Conservation (phyloP, 768 basidiomycete species). For the Scleroderma citrinum region DNA sequence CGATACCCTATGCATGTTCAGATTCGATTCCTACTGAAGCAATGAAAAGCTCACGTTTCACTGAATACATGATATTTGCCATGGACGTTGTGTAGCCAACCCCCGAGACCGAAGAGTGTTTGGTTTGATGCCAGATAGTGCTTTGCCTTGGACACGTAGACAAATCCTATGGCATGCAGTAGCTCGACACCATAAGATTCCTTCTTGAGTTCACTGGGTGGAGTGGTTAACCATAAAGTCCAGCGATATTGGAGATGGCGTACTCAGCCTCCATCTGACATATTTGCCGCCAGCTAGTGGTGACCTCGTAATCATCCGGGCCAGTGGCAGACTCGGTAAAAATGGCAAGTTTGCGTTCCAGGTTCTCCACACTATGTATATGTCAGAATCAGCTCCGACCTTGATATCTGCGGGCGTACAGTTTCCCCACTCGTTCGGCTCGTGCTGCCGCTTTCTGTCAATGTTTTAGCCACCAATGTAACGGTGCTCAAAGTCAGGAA, state of each 20-base stretch:
- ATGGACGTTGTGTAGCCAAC: conserved; percentile 90
- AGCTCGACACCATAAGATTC: conserved; percentile 88
- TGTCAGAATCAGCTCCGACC: not conserved
- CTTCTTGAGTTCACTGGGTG: conserved; percentile 63
- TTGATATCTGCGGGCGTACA: conserved; percentile 27
- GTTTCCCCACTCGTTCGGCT: conserved; percentile 65
- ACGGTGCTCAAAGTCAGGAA: conserved; percentile 1
- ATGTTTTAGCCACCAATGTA: conserved; percentile 7
- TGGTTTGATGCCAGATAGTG: conserved; percentile 72
- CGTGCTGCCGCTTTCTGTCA: conserved; percentile 74
- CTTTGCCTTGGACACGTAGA: conserved; percentile 77
- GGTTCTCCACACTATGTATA: conserved; percentile 47
- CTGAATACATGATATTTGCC: conserved; percentile 92
- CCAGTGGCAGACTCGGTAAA: conserved; percentile 81
- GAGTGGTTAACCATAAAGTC: conserved; percentile 2
- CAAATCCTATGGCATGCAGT: conserved; percentile 80
- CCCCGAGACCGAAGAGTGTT: conserved; percentile 75
- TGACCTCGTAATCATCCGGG: conserved; percentile 62
- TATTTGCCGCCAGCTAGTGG: conserved; percentile 69
- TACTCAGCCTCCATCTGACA: conserved; percentile 79
- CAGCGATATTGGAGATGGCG: conserved; percentile 24
- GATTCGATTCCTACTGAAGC: not conserved
- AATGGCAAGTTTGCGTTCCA: conserved; percentile 78
- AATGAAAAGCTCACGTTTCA: conserved; percentile 63
- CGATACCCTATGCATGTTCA: conserved; percentile 53